These are phyloP conservation scores for Pseudozyma tsukubaensis DNA, from an alignment of 1,284 basidiomycete species.

Conservation along the genomic window DNA sequence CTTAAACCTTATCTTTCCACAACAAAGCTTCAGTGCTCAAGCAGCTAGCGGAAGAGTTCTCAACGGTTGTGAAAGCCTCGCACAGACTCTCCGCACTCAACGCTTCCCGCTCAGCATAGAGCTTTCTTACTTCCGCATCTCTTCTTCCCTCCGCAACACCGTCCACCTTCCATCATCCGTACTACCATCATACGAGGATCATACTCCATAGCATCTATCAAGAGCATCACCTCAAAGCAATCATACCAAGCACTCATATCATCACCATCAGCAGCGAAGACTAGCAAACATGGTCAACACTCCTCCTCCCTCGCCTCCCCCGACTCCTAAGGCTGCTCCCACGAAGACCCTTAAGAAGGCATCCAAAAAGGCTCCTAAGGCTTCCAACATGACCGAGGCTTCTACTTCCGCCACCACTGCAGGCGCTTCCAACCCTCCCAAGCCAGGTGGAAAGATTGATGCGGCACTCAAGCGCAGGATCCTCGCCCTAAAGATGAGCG, in stretches of 20 bases:
- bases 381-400: not conserved
- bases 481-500: constrained; percentile 18
- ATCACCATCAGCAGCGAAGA: not conserved
- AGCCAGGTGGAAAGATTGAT: not conserved
- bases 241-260: not conserved
- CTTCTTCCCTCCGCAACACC: not conserved
- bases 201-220: not conserved
- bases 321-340: constrained; percentile 11
- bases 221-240: not conserved
- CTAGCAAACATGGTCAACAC: constrained; percentile 9
- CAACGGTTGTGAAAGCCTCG: not conserved
- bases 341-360: not conserved
- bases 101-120: not conserved
- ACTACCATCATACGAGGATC: too few species aligned
- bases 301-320: constrained; percentile 13
- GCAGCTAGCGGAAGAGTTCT: not conserved
- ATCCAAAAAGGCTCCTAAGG: constrained; percentile 7
- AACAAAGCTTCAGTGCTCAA: not conserved
- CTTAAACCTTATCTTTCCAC: not conserved
- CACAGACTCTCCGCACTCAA: not conserved
- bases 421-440: not conserved
- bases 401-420: not conserved
- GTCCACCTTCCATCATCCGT: not conserved
- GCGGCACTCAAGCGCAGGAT: constrained; percentile 5
- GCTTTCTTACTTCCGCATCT: not conserved